phyloP scores from a whole-genome alignment of 306 rosid species.

The Quercus berberidifolia region DNA sequence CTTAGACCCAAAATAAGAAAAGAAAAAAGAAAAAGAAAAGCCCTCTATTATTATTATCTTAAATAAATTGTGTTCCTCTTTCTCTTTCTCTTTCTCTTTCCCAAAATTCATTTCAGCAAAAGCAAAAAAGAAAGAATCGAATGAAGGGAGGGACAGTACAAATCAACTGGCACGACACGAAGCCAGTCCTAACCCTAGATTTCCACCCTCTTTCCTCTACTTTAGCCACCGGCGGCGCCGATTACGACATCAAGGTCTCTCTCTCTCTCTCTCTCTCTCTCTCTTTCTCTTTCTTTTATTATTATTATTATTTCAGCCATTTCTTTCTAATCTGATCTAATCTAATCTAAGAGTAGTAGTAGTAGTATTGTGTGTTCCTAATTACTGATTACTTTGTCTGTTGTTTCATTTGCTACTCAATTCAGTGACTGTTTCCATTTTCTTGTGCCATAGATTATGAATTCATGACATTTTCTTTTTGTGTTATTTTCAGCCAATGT shows the following conservation, averaged over 20 bases:
- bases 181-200: slow-evolving; percentile 81
- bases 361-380: background rate
- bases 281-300: background rate
- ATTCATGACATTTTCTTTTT: background rate
- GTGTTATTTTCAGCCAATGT: background rate
- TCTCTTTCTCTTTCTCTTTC: no score
- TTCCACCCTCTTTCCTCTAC: slow-evolving; percentile 67
- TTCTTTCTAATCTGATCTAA: no score
- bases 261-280: background rate
- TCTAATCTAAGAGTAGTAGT: background rate
- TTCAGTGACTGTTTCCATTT: background rate
- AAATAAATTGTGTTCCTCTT: no score
- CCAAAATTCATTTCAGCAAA: background rate
- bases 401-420: background rate
- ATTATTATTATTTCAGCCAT: background rate
- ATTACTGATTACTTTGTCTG: no score
- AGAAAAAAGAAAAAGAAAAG: background rate
- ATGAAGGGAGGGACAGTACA: slow-evolving; percentile 93
- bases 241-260: slow-evolving; percentile 85
- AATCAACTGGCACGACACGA: slow-evolving; percentile 84
- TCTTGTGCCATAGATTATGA: background rate
- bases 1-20: no score
- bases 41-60: no score
- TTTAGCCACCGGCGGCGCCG: slow-evolving; percentile 98
- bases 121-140: background rate